A percentile compares a stretch with the other conserved stretches of the same genome.
phyloP scores from a whole-genome alignment of 2,329 filamentous ascomycete genomes.

The Tolypocladium pustulatum region DNA sequence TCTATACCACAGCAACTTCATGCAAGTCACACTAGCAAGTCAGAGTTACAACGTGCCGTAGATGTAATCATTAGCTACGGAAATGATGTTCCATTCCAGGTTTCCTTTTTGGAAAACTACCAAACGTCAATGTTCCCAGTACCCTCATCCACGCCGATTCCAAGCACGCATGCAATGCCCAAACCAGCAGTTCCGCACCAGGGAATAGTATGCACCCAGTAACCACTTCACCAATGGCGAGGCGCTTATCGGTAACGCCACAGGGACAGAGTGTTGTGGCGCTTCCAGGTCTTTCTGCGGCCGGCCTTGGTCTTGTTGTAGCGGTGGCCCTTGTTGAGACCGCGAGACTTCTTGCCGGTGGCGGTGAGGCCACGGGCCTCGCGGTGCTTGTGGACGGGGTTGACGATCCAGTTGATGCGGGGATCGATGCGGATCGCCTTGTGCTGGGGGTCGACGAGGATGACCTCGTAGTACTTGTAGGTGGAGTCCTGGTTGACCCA shows the following conservation, averaged over 20 bases:
- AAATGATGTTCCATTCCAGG: constrained; percentile 20
- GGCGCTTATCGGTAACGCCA: constrained; percentile 84
- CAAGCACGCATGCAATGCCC: constrained; percentile 6
- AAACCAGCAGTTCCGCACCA: constrained; percentile 3
- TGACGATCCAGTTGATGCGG: constrained; percentile 99
- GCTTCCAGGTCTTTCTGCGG: constrained; percentile 99
- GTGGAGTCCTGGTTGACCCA: constrained; percentile 99
- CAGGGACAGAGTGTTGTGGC: constrained; percentile 97
- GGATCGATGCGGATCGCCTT: constrained; percentile 98
- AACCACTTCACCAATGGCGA: constrained; percentile 3
- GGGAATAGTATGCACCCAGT: neutral
- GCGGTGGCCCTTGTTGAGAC: constrained; percentile 97
- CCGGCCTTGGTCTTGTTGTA: constrained; percentile 98
- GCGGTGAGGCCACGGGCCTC: constrained; percentile 94
- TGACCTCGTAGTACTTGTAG: constrained; percentile 99
- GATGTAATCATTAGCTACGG: constrained; percentile 4
- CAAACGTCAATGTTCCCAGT: constrained; percentile 2
- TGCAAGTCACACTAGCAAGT: neutral
- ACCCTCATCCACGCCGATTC: constrained; percentile 2
- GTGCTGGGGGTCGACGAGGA: constrained; percentile 99
- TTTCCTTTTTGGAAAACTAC: constrained; percentile 11
- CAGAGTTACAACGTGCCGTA: neutral
- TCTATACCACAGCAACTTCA: neutral
- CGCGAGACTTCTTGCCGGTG: constrained; percentile 98
- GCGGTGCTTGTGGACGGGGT: constrained; percentile 99